A percentile compares a stretch with the other conserved stretches of the same genome.
Evolutionary conservation across 495 filamentous ascomycete genomes (phyloP).

Genomic region (Penicillium paxilli): DNA sequence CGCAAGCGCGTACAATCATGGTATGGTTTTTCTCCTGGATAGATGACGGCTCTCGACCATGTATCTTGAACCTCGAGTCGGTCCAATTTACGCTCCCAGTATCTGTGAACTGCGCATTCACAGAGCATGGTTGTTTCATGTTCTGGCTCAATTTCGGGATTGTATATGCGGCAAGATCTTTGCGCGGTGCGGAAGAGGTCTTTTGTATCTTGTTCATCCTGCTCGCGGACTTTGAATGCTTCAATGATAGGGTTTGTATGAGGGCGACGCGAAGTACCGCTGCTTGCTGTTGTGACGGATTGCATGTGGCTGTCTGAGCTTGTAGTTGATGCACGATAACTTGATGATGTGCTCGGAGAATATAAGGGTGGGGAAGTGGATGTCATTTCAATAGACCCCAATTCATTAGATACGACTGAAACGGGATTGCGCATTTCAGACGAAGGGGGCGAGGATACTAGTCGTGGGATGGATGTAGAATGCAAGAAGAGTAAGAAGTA

Average conservation of each 20-base stretch:
- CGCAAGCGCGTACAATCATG: slow-evolving; percentile 29
- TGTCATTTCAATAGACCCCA: not conserved
- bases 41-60: slow-evolving; percentile 50
- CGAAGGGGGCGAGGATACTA: too few relatives aligned
- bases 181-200: slow-evolving; percentile 38
- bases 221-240: slow-evolving; percentile 33
- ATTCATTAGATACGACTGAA: too few relatives aligned
- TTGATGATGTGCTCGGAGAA: not conserved
- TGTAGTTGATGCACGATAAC: not conserved
- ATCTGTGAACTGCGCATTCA: slow-evolving; percentile 33
- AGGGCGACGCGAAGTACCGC: not conserved
- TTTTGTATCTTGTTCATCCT: slow-evolving; percentile 49
- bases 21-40: slow-evolving; percentile 47
- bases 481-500: too few relatives aligned
- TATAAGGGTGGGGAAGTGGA: slow-evolving; percentile 18
- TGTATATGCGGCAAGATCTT: slow-evolving; percentile 36
- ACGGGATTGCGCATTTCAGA: too few relatives aligned
- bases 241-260: slow-evolving; percentile 38
- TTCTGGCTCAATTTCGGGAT: slow-evolving; percentile 50
- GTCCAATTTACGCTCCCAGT: slow-evolving; percentile 27
- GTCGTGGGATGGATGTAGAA: too few relatives aligned
- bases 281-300: not conserved
- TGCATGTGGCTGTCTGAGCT: not conserved
- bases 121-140: slow-evolving; percentile 37
- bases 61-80: slow-evolving; percentile 38